Evolutionary conservation across 345 rosid genomes (phyloP).

Genomic region (Streptanthus diversifolius): DNA sequence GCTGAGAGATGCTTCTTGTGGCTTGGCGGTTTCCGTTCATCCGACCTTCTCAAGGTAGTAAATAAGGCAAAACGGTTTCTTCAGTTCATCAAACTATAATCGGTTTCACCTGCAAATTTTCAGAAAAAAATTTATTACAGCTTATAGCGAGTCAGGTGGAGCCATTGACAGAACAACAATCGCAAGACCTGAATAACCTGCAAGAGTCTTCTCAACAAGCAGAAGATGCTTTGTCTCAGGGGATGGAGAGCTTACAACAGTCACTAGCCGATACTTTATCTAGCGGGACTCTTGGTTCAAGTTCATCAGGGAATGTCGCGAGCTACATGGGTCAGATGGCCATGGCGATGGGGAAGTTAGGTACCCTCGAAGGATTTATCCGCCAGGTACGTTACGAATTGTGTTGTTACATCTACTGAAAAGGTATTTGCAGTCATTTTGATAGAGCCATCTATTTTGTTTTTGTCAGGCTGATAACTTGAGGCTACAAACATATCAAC

Average conservation of each 20-base stretch:
- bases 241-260: slow-evolving; percentile 90
- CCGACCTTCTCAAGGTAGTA: slow-evolving; percentile 80
- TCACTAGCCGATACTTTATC: slow-evolving; percentile 85
- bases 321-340: slow-evolving; percentile 99
- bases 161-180: slow-evolving; percentile 86
- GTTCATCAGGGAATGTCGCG: slow-evolving; percentile 76
- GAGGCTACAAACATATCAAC: slow-evolving; percentile 85
- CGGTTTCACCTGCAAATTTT: background rate
- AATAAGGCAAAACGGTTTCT: background rate
- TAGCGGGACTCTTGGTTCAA: slow-evolving; percentile 63
- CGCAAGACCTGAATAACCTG: slow-evolving; percentile 53
- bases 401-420: background rate
- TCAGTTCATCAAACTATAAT: background rate
- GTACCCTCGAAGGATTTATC: slow-evolving; percentile 79
- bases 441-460: background rate
- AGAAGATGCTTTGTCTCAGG: slow-evolving; percentile 89
- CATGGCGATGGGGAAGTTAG: slow-evolving; percentile 98
- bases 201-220: slow-evolving; percentile 91
- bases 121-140: slow-evolving; percentile 38
- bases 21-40: slow-evolving; percentile 95
- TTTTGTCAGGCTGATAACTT: slow-evolving; percentile 78
- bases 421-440: background rate
- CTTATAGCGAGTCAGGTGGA: slow-evolving; percentile 73
- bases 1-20: slow-evolving; percentile 95
- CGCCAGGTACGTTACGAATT: slow-evolving; percentile 49